A percentile compares a stretch with the other conserved stretches of the same genome.
Conservation (phyloP, 345 rosid genomes). For the Garcia nutans region DNA sequence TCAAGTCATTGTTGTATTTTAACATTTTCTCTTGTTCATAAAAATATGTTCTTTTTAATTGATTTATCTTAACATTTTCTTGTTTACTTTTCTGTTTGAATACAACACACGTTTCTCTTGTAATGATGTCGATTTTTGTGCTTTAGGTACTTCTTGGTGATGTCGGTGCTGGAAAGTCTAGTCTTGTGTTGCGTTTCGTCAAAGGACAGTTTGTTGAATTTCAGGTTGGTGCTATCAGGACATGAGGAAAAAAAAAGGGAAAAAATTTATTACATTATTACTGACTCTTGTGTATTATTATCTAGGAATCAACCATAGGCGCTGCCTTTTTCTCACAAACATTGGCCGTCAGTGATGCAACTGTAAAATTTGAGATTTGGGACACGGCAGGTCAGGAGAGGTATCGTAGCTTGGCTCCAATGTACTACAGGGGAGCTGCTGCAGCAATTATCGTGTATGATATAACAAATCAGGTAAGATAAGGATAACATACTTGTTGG, state of each 20-base stretch:
- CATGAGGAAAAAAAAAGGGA: not conserved
- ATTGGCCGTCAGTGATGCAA: conserved; percentile 85
- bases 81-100: not conserved
- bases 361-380: conserved; percentile 98
- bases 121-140: conserved; percentile 19
- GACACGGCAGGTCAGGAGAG: conserved; percentile 99
- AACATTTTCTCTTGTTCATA: not conserved
- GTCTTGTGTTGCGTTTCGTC: conserved; percentile 86
- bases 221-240: conserved; percentile 46
- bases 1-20: not conserved
- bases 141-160: conserved; percentile 90
- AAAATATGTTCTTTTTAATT: not conserved
- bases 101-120: not conserved
- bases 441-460: conserved; percentile 92
- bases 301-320: conserved; percentile 95
- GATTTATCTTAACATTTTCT: not conserved
- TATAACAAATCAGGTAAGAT: conserved; percentile 70
- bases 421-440: conserved; percentile 98
- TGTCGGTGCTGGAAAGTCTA: conserved; percentile 95
- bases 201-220: conserved; percentile 92
- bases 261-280: too few relatives aligned
- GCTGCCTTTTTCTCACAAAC: conserved; percentile 98
- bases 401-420: conserved; percentile 96
- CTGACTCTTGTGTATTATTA: conserved; percentile 22
- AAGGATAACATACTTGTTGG: conserved; percentile 6